phyloP scores from a whole-genome alignment of 805 yeast species.

The Lachancea sp. region DNA sequence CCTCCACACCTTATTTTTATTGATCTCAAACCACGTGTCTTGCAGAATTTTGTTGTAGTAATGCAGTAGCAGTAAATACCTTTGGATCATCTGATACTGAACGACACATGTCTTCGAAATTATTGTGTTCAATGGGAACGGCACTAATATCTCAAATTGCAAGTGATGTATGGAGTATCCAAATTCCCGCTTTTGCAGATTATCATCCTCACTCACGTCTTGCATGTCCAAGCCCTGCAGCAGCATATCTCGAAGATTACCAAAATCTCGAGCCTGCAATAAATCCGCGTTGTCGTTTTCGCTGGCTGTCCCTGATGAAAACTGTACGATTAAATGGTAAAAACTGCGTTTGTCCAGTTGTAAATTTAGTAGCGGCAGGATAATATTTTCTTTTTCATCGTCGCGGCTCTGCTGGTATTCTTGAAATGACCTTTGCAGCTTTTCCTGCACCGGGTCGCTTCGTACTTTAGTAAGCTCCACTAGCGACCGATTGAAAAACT shows the following conservation, averaged over 20 bases:
- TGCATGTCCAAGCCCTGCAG: slow-evolving; percentile 34
- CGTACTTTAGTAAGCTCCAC: slow-evolving; percentile 41
- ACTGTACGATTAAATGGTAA: slow-evolving; percentile 30
- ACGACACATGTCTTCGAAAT: slow-evolving; percentile 62
- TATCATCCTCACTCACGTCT: neutral
- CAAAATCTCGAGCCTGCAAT: slow-evolving; percentile 40
- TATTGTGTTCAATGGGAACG: slow-evolving; percentile 81
- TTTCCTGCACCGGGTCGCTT: slow-evolving; percentile 48
- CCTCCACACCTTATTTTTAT: slow-evolving; percentile 58
- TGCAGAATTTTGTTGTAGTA: slow-evolving; percentile 55
- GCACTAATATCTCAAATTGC: slow-evolving; percentile 55
- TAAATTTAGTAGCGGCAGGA: slow-evolving; percentile 27
- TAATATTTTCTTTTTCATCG: slow-evolving; percentile 15
- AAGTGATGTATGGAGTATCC: slow-evolving; percentile 44
- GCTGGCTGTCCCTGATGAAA: slow-evolving; percentile 37
- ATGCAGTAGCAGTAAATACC: slow-evolving; percentile 61
- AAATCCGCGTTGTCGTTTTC: slow-evolving; percentile 16
- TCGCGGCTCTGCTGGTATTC: slow-evolving; percentile 5
- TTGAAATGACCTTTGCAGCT: slow-evolving; percentile 31
- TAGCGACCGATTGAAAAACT: slow-evolving; percentile 19
- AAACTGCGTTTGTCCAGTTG: slow-evolving; percentile 35
- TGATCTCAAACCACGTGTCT: slow-evolving; percentile 64
- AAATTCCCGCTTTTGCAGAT: slow-evolving; percentile 19
- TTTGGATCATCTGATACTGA: slow-evolving; percentile 74
- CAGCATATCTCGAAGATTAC: slow-evolving; percentile 40